phyloP scores from a whole-genome alignment of 2,329 filamentous ascomycete species.

The Exophiala bonariae region DNA sequence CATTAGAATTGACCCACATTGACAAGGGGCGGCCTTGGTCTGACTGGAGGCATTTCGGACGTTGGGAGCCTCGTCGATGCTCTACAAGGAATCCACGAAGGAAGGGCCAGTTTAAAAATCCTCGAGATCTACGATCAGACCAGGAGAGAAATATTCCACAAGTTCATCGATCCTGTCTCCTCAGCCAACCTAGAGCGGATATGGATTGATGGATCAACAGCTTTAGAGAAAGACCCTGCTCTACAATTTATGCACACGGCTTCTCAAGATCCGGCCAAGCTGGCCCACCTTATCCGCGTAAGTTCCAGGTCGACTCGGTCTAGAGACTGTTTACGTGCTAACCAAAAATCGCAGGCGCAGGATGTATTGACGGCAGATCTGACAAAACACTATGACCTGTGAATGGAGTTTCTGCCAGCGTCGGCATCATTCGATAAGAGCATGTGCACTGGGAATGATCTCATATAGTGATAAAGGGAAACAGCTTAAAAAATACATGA shows the following conservation, averaged over 20 bases:
- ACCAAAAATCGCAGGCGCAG: background rate
- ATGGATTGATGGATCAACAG: slow-evolving; percentile 2
- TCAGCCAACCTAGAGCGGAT: slow-evolving; percentile 1
- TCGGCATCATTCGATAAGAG: background rate
- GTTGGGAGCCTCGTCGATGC: slow-evolving; percentile 48
- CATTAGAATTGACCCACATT: background rate
- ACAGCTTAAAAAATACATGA: too few relatives aligned
- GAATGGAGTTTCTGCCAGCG: slow-evolving; percentile 1
- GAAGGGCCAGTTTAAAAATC: slow-evolving; percentile 1
- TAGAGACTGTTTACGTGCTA: background rate
- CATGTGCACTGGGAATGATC: background rate
- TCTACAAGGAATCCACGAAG: slow-evolving; percentile 31
- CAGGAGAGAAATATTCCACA: background rate
- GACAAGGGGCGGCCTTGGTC: slow-evolving; percentile 56
- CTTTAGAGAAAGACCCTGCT: slow-evolving; percentile 1
- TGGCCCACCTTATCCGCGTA: background rate
- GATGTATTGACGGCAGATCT: slow-evolving; percentile 3
- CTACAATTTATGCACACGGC: slow-evolving; percentile 1
- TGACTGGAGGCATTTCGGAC: slow-evolving; percentile 58
- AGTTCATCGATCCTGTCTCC: slow-evolving; percentile 1
- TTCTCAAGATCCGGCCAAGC: background rate
- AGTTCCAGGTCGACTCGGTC: background rate
- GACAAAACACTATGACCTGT: slow-evolving; percentile 4
- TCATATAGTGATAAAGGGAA: slow-evolving; percentile 1
- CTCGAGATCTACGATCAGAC: slow-evolving; percentile 1